phyloP scores from a whole-genome alignment of 2,329 filamentous ascomycete genomes.

The Trichoderma hamatum region DNA sequence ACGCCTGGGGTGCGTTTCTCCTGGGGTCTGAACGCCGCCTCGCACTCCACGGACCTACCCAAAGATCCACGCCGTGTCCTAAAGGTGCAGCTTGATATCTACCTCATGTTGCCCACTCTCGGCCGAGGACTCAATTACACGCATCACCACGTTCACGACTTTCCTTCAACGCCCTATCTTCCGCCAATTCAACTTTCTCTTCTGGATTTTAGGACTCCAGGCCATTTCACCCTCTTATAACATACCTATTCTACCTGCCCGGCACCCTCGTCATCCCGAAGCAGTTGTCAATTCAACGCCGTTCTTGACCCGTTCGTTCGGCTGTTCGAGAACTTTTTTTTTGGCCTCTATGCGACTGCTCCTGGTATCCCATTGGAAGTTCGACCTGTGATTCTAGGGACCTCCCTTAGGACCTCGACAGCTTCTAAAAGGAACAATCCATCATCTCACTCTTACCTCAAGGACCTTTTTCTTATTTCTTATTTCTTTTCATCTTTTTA shows the following conservation, averaged over 20 bases:
- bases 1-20: constrained; percentile 27
- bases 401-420: constrained; percentile 1
- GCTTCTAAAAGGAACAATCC: neutral
- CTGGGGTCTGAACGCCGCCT: constrained; percentile 27
- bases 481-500: neutral
- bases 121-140: constrained; percentile 28
- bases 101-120: constrained; percentile 35
- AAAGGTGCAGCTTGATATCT: constrained; percentile 32
- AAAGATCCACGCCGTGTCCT: constrained; percentile 24
- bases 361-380: constrained; percentile 16
- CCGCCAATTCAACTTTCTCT: constrained; percentile 19
- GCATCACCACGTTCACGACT: constrained; percentile 42
- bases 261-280: constrained; percentile 8
- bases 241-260: neutral
- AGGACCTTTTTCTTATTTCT: neutral
- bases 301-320: constrained; percentile 56
- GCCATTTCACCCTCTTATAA: constrained; percentile 28
- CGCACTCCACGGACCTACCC: constrained; percentile 18
- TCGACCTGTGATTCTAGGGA: constrained; percentile 18
- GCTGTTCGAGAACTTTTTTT: constrained; percentile 42
- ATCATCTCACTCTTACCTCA: neutral
- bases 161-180: constrained; percentile 42
- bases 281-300: constrained; percentile 24
- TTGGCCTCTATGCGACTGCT: constrained; percentile 29
- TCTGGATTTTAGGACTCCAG: constrained; percentile 33